phyloP scores from a whole-genome alignment of 2,329 filamentous ascomycete genomes.

The Colletotrichum ledebouriae region DNA sequence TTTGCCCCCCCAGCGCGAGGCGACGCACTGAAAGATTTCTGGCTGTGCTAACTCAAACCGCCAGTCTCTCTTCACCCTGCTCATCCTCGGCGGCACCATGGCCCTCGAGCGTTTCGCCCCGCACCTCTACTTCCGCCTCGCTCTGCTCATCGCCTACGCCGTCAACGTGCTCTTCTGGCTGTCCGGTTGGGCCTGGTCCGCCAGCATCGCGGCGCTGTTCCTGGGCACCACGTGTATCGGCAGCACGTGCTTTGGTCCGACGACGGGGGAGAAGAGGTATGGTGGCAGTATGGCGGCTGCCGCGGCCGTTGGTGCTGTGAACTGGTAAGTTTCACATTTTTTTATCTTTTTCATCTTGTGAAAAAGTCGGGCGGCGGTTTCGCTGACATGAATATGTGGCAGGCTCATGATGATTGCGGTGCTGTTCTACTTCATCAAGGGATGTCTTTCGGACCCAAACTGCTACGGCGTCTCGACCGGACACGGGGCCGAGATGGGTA shows the following conservation, averaged over 20 bases:
- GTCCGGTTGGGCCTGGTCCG: constrained; percentile 57
- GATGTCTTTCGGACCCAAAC: constrained; percentile 47
- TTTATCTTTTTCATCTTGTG: not conserved
- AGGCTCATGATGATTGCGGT: constrained; percentile 57
- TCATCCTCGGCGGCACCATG: constrained; percentile 56
- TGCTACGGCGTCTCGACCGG: constrained; percentile 37
- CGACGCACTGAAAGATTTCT: not conserved
- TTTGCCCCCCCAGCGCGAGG: not conserved
- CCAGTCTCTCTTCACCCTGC: constrained; percentile 57
- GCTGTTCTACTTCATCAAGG: constrained; percentile 55
- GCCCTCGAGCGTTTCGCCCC: constrained; percentile 53
- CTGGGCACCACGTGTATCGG: constrained; percentile 43
- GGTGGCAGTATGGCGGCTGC: constrained; percentile 54
- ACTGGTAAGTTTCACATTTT: constrained; percentile 50
- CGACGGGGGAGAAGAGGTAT: constrained; percentile 39
- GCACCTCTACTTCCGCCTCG: constrained; percentile 55
- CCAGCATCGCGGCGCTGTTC: constrained; percentile 50
- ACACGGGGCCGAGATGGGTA: constrained; percentile 48
- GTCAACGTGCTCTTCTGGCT: constrained; percentile 61
- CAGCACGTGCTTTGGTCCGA: constrained; percentile 44
- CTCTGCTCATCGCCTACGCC: constrained; percentile 52
- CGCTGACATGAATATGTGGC: not conserved
- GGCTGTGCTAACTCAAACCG: constrained; percentile 17
- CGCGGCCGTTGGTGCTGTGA: constrained; percentile 57
- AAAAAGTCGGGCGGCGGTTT: not conserved